A percentile compares a stretch with the other conserved stretches of the same genome.
Conservation (phyloP, 108 stramenopile species). For the Aureococcus anophagefferens region DNA sequence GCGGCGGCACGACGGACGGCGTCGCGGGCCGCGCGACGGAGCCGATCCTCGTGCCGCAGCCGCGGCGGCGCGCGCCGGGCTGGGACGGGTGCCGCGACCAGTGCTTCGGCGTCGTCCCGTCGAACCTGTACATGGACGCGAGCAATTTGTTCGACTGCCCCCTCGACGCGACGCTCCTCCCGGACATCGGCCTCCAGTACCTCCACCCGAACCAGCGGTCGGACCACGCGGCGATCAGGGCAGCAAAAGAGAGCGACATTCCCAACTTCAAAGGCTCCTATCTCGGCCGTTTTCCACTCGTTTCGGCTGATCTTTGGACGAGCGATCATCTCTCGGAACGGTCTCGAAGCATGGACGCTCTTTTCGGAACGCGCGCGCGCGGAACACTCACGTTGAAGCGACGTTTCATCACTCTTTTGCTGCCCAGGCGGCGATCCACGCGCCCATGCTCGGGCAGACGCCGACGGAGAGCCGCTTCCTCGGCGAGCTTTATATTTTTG, state of each 20-base stretch:
- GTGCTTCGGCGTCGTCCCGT: slow-evolving; percentile 8
- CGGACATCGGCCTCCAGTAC: slow-evolving; percentile 34
- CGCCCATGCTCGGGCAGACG: neutral
- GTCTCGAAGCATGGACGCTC: too few species aligned
- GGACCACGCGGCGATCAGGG: slow-evolving; percentile 45
- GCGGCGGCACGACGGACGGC: slow-evolving; percentile 24
- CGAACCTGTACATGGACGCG: neutral
- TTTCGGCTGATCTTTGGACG: too few species aligned
- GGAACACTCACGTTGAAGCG: too few species aligned
- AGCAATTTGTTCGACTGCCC: too few species aligned
- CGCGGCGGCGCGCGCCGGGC: slow-evolving; percentile 55
- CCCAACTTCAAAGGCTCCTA: too few species aligned
- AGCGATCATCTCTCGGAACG: too few species aligned
- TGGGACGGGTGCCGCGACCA: slow-evolving; percentile 77
- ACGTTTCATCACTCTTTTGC: too few species aligned
- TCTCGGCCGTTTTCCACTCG: too few species aligned
- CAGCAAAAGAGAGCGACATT: too few species aligned
- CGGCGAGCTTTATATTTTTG: slow-evolving; percentile 54
- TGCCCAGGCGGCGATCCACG: too few species aligned
- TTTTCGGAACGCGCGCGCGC: too few species aligned
- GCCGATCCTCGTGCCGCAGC: slow-evolving; percentile 52
- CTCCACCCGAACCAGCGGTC: slow-evolving; percentile 48
- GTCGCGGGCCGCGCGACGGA: slow-evolving; percentile 37
- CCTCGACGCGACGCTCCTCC: neutral
- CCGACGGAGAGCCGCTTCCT: neutral